Evolutionary conservation across 1,139 yeast genomes (phyloP).

Genomic region (Taphrina sp.): DNA sequence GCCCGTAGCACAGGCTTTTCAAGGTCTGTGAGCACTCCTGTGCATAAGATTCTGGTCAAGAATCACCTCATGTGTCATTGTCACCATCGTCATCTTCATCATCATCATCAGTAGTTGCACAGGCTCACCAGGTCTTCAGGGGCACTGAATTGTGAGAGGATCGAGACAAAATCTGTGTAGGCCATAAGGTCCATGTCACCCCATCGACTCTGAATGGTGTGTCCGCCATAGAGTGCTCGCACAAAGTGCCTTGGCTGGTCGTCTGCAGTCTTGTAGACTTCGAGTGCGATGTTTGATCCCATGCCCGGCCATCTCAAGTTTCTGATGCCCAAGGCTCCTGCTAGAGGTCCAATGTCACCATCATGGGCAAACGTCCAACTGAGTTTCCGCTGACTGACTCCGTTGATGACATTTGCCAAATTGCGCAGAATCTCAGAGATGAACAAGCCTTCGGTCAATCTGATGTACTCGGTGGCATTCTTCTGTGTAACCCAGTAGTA

Average conservation of each 20-base stretch:
- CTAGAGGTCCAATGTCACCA: slow-evolving; percentile 46
- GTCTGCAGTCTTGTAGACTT: slow-evolving; percentile 43
- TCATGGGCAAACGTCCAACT: slow-evolving; percentile 49
- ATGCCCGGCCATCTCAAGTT: slow-evolving; percentile 50
- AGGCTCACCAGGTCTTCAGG: too few relatives aligned
- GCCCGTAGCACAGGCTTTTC: too few relatives aligned
- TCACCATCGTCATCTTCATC: too few relatives aligned
- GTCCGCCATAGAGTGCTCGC: slow-evolving; percentile 46
- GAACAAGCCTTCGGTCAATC: slow-evolving; percentile 45
- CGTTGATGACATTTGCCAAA: slow-evolving; percentile 41
- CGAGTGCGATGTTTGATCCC: slow-evolving; percentile 49
- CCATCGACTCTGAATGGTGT: slow-evolving; percentile 34
- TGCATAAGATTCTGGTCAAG: too few relatives aligned
- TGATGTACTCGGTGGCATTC: slow-evolving; percentile 45
- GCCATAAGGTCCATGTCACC: background rate
- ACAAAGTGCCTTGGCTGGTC: slow-evolving; percentile 41
- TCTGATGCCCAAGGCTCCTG: slow-evolving; percentile 45
- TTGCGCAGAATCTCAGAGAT: slow-evolving; percentile 44
- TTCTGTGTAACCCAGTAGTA: slow-evolving; percentile 44
- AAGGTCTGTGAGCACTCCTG: too few relatives aligned
- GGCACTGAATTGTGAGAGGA: too few relatives aligned
- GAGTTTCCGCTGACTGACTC: slow-evolving; percentile 41
- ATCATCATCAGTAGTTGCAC: too few relatives aligned
- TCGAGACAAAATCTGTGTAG: too few relatives aligned
- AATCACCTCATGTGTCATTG: too few relatives aligned